Conservation (phyloP, 495 filamentous ascomycete genomes). For the Xylaria nigripes region DNA sequence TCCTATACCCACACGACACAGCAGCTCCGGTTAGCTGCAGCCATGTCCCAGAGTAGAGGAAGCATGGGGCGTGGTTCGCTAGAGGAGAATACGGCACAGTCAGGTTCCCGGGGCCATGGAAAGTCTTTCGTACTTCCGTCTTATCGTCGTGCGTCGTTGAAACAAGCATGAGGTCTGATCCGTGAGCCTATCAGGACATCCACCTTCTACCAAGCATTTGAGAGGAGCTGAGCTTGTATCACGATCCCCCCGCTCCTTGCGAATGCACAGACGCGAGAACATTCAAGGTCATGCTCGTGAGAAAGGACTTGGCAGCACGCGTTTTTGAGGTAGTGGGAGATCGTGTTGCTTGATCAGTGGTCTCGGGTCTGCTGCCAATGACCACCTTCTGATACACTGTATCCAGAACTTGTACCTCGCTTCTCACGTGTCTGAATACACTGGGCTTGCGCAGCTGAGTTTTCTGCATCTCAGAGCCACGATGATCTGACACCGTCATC, state of each 20-base stretch:
- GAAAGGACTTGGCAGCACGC: background rate
- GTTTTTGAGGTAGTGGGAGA: background rate
- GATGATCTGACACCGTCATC: too few relatives aligned
- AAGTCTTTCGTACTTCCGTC: background rate
- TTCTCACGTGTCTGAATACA: background rate
- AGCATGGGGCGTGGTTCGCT: background rate
- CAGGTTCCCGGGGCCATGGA: background rate
- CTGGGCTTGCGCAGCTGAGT: background rate
- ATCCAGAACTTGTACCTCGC: background rate
- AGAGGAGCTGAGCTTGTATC: background rate
- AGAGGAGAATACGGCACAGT: background rate
- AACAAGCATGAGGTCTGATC: background rate
- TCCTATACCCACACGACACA: background rate
- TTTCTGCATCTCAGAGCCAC: background rate
- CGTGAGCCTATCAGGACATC: background rate
- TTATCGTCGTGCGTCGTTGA: background rate
- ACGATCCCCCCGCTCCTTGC: background rate
- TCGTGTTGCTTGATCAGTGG: conserved; percentile 5
- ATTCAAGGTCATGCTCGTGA: background rate
- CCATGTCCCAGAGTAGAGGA: background rate
- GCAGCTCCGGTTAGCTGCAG: conserved; percentile 1
- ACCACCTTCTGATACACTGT: background rate
- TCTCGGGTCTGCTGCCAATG: background rate
- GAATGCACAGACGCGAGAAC: background rate
- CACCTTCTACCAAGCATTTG: background rate